A percentile compares a stretch with the other conserved stretches of the same genome.
These are phyloP conservation scores for Rutstroemia sydowiana DNA, from an alignment of 2,329 filamentous ascomycete species.

Conservation along the genomic window DNA sequence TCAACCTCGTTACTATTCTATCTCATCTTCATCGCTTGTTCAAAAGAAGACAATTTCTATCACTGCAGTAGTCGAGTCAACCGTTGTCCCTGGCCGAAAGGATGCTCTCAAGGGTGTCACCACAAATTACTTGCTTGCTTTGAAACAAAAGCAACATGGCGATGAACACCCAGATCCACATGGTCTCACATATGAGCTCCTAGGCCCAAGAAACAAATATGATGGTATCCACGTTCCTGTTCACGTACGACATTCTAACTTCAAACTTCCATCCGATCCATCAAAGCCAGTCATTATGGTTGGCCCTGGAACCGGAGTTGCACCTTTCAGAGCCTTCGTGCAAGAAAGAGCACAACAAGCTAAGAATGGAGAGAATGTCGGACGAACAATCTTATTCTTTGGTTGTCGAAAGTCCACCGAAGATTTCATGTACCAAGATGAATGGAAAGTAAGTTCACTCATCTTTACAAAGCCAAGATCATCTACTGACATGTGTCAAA, in stretches of 20 bases:
- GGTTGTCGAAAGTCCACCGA: conserved; percentile 83
- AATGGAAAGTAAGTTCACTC: conserved; percentile 74
- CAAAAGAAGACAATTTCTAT: conserved; percentile 94
- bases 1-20: conserved; percentile 97
- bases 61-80: conserved; percentile 87
- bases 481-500: conserved; percentile 34
- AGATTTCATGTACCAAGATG: conserved; percentile 85
- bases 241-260: conserved; percentile 96
- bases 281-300: conserved; percentile 93
- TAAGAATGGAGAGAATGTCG: conserved; percentile 72
- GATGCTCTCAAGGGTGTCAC: conserved; percentile 86
- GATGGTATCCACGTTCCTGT: conserved; percentile 92
- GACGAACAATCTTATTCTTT: conserved; percentile 86
- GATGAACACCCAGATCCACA: conserved; percentile 76
- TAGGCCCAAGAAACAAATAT: conserved; percentile 91
- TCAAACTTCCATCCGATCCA: conserved; percentile 95
- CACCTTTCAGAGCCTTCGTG: conserved; percentile 90
- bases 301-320: conserved; percentile 91
- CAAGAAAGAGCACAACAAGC: conserved; percentile 86
- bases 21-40: conserved; percentile 85
- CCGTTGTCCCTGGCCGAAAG: conserved; percentile 66
- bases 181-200: conserved; percentile 78
- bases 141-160: conserved; percentile 95
- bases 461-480: not conserved
- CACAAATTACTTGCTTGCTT: conserved; percentile 89